Conservation (phyloP, 495 filamentous ascomycete species). For the Penicillium odoratum region DNA sequence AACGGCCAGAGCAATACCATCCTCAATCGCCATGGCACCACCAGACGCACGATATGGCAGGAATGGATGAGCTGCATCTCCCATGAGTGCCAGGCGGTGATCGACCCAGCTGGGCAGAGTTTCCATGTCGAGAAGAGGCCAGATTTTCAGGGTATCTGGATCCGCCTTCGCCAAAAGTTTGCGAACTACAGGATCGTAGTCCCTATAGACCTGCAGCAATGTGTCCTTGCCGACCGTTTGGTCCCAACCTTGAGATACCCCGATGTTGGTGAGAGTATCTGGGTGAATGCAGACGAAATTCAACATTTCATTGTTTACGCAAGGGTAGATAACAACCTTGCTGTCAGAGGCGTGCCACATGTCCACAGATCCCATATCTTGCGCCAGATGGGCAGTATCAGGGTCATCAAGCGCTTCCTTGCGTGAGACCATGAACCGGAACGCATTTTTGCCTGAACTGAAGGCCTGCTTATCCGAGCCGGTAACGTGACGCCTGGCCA, state of each 20-base stretch:
- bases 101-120: slow-evolving; percentile 53
- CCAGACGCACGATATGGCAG: slow-evolving; percentile 56
- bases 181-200: slow-evolving; percentile 47
- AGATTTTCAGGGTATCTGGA: slow-evolving; percentile 51
- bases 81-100: slow-evolving; percentile 51
- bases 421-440: slow-evolving; percentile 56
- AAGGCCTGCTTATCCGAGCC: slow-evolving; percentile 40
- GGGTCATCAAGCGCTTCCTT: slow-evolving; percentile 46
- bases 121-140: slow-evolving; percentile 60
- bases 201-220: slow-evolving; percentile 50
- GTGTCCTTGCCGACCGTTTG: slow-evolving; percentile 44
- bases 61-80: slow-evolving; percentile 66
- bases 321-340: slow-evolving; percentile 61
- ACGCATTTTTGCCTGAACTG: slow-evolving; percentile 56
- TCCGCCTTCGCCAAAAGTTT: slow-evolving; percentile 50
- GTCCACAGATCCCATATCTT: slow-evolving; percentile 39
- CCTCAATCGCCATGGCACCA: slow-evolving; percentile 59
- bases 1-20: slow-evolving; percentile 55
- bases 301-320: slow-evolving; percentile 50
- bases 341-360: slow-evolving; percentile 54
- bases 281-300: slow-evolving; percentile 65
- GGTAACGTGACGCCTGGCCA: slow-evolving; percentile 33
- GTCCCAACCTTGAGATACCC: slow-evolving; percentile 43
- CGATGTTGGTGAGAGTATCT: slow-evolving; percentile 36
- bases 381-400: slow-evolving; percentile 38